These are phyloP conservation scores for Fusarium foetens DNA, from an alignment of 2,329 filamentous ascomycete genomes.

Conservation along the genomic window DNA sequence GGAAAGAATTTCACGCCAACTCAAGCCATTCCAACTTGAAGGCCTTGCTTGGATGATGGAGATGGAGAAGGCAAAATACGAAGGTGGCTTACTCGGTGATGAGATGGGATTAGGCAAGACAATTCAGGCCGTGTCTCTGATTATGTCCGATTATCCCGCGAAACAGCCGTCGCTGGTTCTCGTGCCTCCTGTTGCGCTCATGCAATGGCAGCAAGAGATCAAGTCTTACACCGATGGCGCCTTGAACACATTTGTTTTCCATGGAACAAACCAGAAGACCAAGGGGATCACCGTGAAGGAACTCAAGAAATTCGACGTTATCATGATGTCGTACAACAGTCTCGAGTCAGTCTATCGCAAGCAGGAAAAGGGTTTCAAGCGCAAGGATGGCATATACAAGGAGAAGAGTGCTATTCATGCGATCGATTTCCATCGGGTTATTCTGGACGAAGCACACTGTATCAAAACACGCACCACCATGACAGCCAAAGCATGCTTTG, in stretches of 20 bases:
- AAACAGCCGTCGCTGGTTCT: constrained; percentile 86
- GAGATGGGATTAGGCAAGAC: constrained; percentile 99
- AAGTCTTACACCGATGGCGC: constrained; percentile 85
- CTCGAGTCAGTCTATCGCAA: constrained; percentile 93
- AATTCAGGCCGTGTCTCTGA: constrained; percentile 95
- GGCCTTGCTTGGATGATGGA: constrained; percentile 93
- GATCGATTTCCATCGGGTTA: constrained; percentile 87
- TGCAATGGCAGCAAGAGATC: constrained; percentile 93
- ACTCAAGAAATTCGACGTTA: constrained; percentile 86
- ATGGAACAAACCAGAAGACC: constrained; percentile 84
- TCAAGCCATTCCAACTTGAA: constrained; percentile 95
- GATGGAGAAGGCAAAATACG: constrained; percentile 88
- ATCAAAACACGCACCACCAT: constrained; percentile 92
- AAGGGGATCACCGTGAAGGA: constrained; percentile 81
- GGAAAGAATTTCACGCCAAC: constrained; percentile 77
- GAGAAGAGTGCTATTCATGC: constrained; percentile 83
- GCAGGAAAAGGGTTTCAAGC: constrained; percentile 88
- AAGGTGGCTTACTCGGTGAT: constrained; percentile 90
- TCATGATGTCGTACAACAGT: constrained; percentile 96
- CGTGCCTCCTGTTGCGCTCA: constrained; percentile 90
- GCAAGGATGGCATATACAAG: constrained; percentile 82
- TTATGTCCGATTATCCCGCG: constrained; percentile 96
- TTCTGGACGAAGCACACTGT: constrained; percentile 94
- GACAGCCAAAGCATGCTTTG: constrained; percentile 95
- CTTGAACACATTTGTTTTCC: constrained; percentile 89